Percentiles rank a stretch among this genome's conserved stretches.
phyloP scores from a whole-genome alignment of 257 asterid species.

The Echites panduratus region DNA sequence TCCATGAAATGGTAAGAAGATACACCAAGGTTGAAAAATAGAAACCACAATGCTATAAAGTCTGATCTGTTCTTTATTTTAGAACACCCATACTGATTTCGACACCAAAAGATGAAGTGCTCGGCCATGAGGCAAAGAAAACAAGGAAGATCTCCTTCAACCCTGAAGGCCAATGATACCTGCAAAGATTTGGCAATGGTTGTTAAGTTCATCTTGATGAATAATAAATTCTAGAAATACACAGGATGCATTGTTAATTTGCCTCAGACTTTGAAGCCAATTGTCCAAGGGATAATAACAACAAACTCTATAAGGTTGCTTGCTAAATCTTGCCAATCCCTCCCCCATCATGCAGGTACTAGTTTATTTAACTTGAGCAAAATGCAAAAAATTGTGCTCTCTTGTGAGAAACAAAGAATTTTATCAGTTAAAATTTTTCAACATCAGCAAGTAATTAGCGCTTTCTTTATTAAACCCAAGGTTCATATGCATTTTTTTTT shows the following conservation, averaged over 20 bases:
- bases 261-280: neutral
- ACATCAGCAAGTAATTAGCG: neutral
- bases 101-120: neutral
- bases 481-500: too few relatives aligned
- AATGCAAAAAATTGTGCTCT: too few relatives aligned
- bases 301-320: neutral
- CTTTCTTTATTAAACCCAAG: neutral
- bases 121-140: slow-evolving; percentile 2
- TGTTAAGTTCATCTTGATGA: neutral
- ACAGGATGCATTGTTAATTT: neutral
- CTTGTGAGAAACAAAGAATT: neutral
- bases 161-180: slow-evolving; percentile 96
- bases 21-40: neutral
- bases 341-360: neutral
- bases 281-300: neutral
- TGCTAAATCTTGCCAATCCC: neutral
- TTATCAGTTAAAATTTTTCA: neutral
- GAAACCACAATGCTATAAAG: neutral
- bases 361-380: neutral
- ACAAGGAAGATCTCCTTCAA: slow-evolving; percentile 24
- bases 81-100: neutral
- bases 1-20: neutral
- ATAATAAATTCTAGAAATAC: neutral
- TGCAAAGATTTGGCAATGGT: slow-evolving; percentile 29
- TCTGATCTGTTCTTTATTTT: slow-evolving; percentile 9